phyloP scores from a whole-genome alignment of 768 basidiomycete species.

The Trametes maxima region DNA sequence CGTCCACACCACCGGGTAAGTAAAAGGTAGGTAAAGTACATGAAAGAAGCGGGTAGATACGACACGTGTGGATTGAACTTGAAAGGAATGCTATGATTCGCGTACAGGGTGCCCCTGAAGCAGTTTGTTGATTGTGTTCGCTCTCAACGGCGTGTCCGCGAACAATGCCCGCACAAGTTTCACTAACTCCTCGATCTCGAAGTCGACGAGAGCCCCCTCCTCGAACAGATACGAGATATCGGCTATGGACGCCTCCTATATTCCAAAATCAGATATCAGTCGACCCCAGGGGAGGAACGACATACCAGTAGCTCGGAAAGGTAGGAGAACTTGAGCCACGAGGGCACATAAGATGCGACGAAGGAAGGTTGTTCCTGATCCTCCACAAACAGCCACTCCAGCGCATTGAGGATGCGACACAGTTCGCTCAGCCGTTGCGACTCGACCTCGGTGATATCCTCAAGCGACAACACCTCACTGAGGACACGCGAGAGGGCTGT shows the following conservation, averaged over 20 bases:
- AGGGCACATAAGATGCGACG: conserved; percentile 83
- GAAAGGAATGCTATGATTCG: conserved; percentile 3
- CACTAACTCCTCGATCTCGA: conserved; percentile 80
- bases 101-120: conserved; percentile 55
- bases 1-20: conserved; percentile 6
- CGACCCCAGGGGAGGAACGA: conserved; percentile 18
- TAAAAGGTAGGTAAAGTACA: conserved; percentile 4
- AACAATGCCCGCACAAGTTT: conserved; percentile 85
- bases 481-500: conserved; percentile 67
- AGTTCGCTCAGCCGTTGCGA: conserved; percentile 83
- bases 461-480: conserved; percentile 70
- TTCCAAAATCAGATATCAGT: neutral
- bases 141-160: conserved; percentile 80
- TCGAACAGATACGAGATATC: conserved; percentile 93
- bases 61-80: neutral
- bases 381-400: conserved; percentile 82
- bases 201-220: conserved; percentile 88
- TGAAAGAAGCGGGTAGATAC: neutral
- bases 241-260: conserved; percentile 86
- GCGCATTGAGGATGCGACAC: conserved; percentile 72
- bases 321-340: conserved; percentile 95
- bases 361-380: conserved; percentile 68
- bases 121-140: conserved; percentile 79
- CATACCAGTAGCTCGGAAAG: conserved; percentile 87
- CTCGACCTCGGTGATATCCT: conserved; percentile 88